Evolutionary conservation across 345 rosid genomes (phyloP).

Genomic region (Boechera stricta): DNA sequence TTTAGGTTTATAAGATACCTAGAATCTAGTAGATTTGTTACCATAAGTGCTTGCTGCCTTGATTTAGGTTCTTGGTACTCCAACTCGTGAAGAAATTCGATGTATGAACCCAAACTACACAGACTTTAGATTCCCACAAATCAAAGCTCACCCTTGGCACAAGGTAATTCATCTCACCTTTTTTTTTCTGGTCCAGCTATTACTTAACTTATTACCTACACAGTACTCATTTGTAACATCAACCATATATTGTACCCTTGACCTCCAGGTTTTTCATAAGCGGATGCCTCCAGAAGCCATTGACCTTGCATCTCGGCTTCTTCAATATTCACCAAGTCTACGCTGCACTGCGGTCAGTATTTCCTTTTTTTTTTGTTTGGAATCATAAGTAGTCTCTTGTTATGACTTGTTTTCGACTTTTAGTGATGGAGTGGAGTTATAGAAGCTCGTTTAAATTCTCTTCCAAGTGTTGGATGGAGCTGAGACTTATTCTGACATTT

Average conservation of each 20-base stretch:
- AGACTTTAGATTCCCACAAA: constrained; percentile 78
- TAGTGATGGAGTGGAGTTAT: not conserved
- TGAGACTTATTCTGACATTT: not conserved
- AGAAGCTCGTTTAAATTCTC: not conserved
- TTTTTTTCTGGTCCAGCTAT: not conserved
- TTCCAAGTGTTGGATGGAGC: not conserved
- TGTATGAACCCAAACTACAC: constrained; percentile 89
- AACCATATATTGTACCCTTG: constrained; percentile 20
- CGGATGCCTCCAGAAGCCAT: constrained; percentile 91
- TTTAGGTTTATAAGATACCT: constrained; percentile 1
- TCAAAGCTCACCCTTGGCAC: constrained; percentile 90
- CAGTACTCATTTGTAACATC: not conserved
- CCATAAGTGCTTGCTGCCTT: constrained; percentile 16
- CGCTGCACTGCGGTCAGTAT: constrained; percentile 60
- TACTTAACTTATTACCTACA: not conserved
- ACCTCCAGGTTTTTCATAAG: constrained; percentile 69
- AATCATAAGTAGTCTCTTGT: not conserved
- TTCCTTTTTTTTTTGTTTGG: no score
- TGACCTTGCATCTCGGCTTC: constrained; percentile 79
- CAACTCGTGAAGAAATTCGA: constrained; percentile 84
- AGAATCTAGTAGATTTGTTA: constrained; percentile 2
- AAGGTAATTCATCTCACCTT: constrained; percentile 52
- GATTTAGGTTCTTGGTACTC: constrained; percentile 82
- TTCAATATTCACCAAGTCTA: constrained; percentile 83
- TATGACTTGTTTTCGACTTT: not conserved